Percentiles rank a stretch among this genome's conserved stretches.
Evolutionary conservation across 1,284 basidiomycete genomes (phyloP).

Genomic region (Trichosporon ovoides): DNA sequence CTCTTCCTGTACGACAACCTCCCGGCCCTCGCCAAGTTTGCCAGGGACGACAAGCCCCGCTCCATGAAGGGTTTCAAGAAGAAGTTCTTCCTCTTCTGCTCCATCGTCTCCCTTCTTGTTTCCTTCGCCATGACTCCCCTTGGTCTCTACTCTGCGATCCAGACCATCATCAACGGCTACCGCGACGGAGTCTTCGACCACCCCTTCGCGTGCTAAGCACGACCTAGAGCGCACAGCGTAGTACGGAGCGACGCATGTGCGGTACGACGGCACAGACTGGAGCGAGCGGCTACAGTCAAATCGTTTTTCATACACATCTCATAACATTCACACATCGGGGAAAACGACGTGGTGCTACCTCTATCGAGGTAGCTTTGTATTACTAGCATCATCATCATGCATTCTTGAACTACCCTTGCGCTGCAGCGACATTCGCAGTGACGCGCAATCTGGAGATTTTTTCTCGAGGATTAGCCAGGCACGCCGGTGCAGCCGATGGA

Average conservation of each 20-base stretch:
- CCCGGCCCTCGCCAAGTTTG: slow-evolving; percentile 24
- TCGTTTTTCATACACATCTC: background rate
- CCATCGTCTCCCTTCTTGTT: slow-evolving; percentile 23
- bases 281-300: too few relatives aligned
- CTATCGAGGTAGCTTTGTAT: background rate
- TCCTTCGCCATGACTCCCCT: slow-evolving; percentile 38
- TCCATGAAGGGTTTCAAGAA: slow-evolving; percentile 14
- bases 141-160: slow-evolving; percentile 39
- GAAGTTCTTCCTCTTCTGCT: slow-evolving; percentile 25
- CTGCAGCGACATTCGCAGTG: too few relatives aligned
- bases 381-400: background rate
- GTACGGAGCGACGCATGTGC: background rate
- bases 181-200: slow-evolving; percentile 31
- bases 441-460: too few relatives aligned
- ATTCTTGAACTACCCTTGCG: too few relatives aligned
- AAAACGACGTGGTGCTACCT: background rate
- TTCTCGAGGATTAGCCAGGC: too few relatives aligned
- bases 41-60: slow-evolving; percentile 16
- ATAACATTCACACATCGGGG: background rate
- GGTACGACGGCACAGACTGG: too few relatives aligned
- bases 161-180: slow-evolving; percentile 40
- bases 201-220: slow-evolving; percentile 37
- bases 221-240: background rate
- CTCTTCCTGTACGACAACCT: slow-evolving; percentile 37
- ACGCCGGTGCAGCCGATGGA: too few relatives aligned